Base-by-base conservation (phyloP, 2,329 filamentous ascomycete species). In the Cercospora sp. region DNA sequence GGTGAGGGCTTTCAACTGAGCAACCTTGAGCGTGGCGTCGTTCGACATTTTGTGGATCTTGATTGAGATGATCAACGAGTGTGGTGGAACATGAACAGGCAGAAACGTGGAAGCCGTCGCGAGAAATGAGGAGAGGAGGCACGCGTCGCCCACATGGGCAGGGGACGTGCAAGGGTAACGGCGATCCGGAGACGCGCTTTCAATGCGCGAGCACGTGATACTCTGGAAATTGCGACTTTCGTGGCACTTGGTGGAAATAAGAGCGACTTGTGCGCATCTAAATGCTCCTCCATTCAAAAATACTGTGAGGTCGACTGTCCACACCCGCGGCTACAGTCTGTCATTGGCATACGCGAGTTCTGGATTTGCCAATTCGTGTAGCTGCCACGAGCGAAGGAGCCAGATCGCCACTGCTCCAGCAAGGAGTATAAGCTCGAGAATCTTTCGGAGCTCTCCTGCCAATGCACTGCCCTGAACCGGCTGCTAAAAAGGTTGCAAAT, bases 311-410 rank as follows among this genome's bases (percentile, higher is more conserved):
- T 6, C 8, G 7, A 42, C 6, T n/a, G 36, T 42, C 36, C 16
- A n/a, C 16, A 8, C 3, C 16, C 6, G 1, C 3, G 3, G 8
- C 6, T 39, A n/a, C 36, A 39, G 36, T 3, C 36, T 42, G 36
- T n/a, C 36, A 39, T 39, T 6, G 16, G 36, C 36, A 42, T n/a
- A 1, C 5, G 16, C 36, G 16, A 7, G n/a, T n/a, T n/a, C n/a
- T n/a, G n/a, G n/a, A n/a, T 67, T 67, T 28, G 86, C 82, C 42
- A 84, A 68, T 60, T 86, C 81, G 3, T 80, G 81, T 71, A 88
- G 82, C 77, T 88, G 87, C 87, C 87, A 89, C 0, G 81, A 83
- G 60, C 86, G 76, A 64, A 88, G 75, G 16, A 85, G 72, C 81
- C 82, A 85, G 70, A 87, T 75, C 59, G 81, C 82, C 0, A 80